A percentile compares a stretch with the other conserved stretches of the same genome.
These are phyloP conservation scores for Aspergillus flavus DNA, from an alignment of 2,329 filamentous ascomycete species.

Conservation along the genomic window DNA sequence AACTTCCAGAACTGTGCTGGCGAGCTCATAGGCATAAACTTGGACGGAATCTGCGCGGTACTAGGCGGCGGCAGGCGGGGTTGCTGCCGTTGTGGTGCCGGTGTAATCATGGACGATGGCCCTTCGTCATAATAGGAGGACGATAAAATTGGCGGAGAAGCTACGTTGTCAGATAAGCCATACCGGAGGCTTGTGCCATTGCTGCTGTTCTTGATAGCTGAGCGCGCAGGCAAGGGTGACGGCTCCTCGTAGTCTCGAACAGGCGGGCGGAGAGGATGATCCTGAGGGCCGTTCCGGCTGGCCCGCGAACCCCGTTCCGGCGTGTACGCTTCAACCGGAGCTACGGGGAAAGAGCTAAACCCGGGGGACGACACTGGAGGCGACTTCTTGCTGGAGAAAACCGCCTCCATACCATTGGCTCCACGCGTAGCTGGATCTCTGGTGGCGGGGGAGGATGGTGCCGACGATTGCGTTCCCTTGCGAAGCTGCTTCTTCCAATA, in stretches of 20 bases:
- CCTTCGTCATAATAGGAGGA: constrained; percentile 53
- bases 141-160: constrained; percentile 51
- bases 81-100: constrained; percentile 52
- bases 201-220: constrained; percentile 29
- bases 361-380: constrained; percentile 43
- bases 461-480: constrained; percentile 47
- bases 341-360: constrained; percentile 46
- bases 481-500: constrained; percentile 71
- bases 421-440: constrained; percentile 45
- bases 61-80: constrained; percentile 52
- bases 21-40: constrained; percentile 55
- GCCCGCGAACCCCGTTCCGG: constrained; percentile 49
- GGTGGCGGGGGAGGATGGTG: constrained; percentile 50
- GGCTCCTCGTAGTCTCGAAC: constrained; percentile 44
- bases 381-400: constrained; percentile 42
- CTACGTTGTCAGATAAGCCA: constrained; percentile 43
- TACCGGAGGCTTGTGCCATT: constrained; percentile 35
- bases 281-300: constrained; percentile 32
- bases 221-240: constrained; percentile 43
- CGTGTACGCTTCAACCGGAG: constrained; percentile 50
- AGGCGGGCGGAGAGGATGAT: constrained; percentile 34
- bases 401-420: constrained; percentile 42
- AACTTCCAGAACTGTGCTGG: constrained; percentile 56
- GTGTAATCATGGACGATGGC: constrained; percentile 51
- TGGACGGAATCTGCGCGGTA: constrained; percentile 52